Conservation (phyloP, 1,284 basidiomycete species). For the Trichosporon coremiiforme region DNA sequence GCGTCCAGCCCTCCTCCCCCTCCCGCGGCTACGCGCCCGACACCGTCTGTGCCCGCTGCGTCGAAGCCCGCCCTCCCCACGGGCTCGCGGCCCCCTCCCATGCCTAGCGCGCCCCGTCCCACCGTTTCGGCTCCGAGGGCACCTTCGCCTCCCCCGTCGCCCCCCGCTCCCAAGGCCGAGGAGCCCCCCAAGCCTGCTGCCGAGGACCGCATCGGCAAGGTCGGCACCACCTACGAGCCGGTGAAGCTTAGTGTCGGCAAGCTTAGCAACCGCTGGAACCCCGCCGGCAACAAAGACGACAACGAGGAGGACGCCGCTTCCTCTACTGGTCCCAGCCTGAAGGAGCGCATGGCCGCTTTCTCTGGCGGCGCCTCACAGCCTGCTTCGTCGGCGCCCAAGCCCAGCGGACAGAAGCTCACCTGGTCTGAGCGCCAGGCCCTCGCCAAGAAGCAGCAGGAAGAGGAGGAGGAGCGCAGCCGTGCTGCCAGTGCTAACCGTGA, state of each 20-base stretch:
- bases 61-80: conserved; percentile 17
- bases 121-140: conserved; percentile 55
- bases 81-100: conserved; percentile 42
- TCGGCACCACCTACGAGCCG: conserved; percentile 83
- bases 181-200: conserved; percentile 66
- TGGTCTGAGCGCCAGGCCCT: conserved; percentile 87
- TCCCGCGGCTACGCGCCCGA: conserved; percentile 35
- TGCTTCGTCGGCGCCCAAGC: conserved; percentile 29
- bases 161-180: conserved; percentile 32
- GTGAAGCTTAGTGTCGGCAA: conserved; percentile 75
- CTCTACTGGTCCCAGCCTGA: conserved; percentile 38
- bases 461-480: conserved; percentile 72
- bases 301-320: conserved; percentile 48
- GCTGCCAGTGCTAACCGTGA: conserved; percentile 58
- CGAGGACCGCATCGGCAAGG: conserved; percentile 77
- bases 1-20: conserved; percentile 39
- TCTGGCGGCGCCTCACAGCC: conserved; percentile 33
- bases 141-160: conserved; percentile 36
- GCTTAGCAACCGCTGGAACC: conserved; percentile 75
- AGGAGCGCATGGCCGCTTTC: conserved; percentile 52
- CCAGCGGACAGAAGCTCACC: conserved; percentile 70
- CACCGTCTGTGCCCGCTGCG: conserved; percentile 28
- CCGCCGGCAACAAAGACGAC: conserved; percentile 55
- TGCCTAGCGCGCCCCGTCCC: conserved; percentile 41
- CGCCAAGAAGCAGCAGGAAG: conserved; percentile 78